Percentiles rank a stretch among this genome's conserved stretches.
These are phyloP conservation scores for Neurospora sp. DNA, from an alignment of 2,329 filamentous ascomycete species.

Conservation along the genomic window DNA sequence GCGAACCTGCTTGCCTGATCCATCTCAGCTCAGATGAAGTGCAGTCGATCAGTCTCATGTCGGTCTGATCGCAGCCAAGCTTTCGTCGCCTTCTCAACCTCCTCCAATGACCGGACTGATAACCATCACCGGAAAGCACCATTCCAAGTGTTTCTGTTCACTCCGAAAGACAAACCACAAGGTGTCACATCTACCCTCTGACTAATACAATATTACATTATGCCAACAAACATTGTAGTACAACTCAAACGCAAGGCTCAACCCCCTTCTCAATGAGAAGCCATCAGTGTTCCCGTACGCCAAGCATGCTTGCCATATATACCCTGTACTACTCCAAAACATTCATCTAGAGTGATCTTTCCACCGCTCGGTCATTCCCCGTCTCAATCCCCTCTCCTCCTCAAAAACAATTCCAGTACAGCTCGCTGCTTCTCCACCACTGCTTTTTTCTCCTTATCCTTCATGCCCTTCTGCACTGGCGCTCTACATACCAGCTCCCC, in stretches of 20 bases:
- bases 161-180: background rate
- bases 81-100: background rate
- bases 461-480: constrained; percentile 15
- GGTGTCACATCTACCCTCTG: background rate
- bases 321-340: background rate
- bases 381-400: constrained; percentile 6
- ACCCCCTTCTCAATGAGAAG: background rate
- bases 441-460: constrained; percentile 46
- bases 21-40: background rate
- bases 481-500: constrained; percentile 51
- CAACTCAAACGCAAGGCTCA: background rate
- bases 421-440: constrained; percentile 55
- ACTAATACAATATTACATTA: background rate
- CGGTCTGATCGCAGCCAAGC: background rate
- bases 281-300: background rate
- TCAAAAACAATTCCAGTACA: constrained; percentile 62
- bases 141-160: background rate
- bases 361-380: background rate
- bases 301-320: background rate
- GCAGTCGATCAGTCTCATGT: background rate
- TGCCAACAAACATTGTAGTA: background rate
- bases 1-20: background rate
- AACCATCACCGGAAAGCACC: background rate
- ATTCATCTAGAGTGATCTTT: background rate
- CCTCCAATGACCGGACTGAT: background rate